Conservation (phyloP, 306 rosid species). For the Castanea sativa region DNA sequence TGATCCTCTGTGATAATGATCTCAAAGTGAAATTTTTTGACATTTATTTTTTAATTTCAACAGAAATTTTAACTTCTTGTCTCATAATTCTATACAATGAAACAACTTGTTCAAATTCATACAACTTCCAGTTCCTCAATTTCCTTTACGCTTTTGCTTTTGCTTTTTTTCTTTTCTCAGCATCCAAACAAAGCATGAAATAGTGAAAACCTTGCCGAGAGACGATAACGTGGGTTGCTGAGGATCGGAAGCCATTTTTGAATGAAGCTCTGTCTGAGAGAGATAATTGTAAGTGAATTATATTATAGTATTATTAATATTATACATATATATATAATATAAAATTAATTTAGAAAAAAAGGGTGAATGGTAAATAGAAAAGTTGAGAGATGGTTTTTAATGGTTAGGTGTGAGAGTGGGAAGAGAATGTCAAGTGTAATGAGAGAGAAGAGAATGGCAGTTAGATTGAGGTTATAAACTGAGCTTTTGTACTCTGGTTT, state of each 20-base stretch:
- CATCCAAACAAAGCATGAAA: background rate
- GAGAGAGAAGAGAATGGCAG: background rate
- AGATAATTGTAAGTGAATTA: too few relatives aligned
- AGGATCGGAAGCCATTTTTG: slow-evolving; percentile 62
- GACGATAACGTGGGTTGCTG: slow-evolving; percentile 37
- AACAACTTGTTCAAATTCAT: background rate
- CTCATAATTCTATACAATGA: background rate
- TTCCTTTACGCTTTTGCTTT: background rate
- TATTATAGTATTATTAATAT: too few relatives aligned
- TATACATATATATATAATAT: too few relatives aligned
- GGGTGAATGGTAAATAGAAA: too few relatives aligned
- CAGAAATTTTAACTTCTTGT: background rate
- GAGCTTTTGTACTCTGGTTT: too few relatives aligned
- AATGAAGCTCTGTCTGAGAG: background rate
- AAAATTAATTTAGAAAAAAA: background rate
- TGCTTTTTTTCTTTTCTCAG: background rate
- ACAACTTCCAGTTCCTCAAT: background rate
- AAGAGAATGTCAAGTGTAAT: background rate
- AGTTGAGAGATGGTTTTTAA: too few relatives aligned
- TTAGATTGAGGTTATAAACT: background rate
- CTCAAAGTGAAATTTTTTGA: too few relatives aligned
- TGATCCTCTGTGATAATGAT: too few relatives aligned
- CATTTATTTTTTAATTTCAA: too few relatives aligned
- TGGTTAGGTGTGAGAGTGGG: background rate
- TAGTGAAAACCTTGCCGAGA: slow-evolving; percentile 32